These are phyloP conservation scores for Globisporangium radiosum DNA, from an alignment of 352 stramenopile genomes.

Conservation along the genomic window DNA sequence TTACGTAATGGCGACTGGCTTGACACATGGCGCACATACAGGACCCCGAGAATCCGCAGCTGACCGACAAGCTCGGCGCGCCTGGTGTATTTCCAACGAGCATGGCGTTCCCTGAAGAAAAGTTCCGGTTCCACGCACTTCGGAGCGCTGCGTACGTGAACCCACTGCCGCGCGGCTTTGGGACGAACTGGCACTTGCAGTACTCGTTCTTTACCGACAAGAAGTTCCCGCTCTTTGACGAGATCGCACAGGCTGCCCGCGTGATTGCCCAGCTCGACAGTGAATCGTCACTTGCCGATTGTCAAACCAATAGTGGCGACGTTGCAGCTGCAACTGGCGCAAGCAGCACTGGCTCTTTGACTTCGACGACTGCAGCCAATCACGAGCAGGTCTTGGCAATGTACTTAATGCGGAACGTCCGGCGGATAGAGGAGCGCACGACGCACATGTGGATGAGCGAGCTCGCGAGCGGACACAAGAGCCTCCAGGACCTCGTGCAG, in stretches of 20 bases:
- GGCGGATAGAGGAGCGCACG: conserved; percentile 70
- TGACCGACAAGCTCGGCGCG: conserved; percentile 63
- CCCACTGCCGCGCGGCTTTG: conserved; percentile 65
- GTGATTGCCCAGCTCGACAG: conserved; percentile 22
- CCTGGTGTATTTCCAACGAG: conserved; percentile 76
- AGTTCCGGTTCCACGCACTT: conserved; percentile 71
- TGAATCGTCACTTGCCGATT: background rate
- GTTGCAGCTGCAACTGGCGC: conserved; percentile 4
- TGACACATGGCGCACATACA: conserved; percentile 8
- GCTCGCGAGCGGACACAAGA: conserved; percentile 50
- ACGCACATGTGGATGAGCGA: conserved; percentile 80
- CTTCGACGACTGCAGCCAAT: background rate
- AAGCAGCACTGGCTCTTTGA: background rate
- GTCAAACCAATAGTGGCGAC: conserved; percentile 18
- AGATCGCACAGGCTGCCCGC: conserved; percentile 37
- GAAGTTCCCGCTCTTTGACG: conserved; percentile 65
- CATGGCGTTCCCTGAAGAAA: conserved; percentile 69
- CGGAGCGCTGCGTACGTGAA: conserved; percentile 75
- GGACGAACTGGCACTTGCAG: conserved; percentile 75
- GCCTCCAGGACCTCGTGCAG: conserved; percentile 68
- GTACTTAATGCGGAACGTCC: conserved; percentile 81
- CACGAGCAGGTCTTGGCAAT: conserved; percentile 58
- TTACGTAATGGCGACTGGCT: too few relatives aligned
- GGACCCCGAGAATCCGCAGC: conserved; percentile 55
- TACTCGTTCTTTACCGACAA: conserved; percentile 84